Base-by-base conservation (phyloP, 1,139 yeast species). In the Hanseniaspora gamundiae region DNA sequence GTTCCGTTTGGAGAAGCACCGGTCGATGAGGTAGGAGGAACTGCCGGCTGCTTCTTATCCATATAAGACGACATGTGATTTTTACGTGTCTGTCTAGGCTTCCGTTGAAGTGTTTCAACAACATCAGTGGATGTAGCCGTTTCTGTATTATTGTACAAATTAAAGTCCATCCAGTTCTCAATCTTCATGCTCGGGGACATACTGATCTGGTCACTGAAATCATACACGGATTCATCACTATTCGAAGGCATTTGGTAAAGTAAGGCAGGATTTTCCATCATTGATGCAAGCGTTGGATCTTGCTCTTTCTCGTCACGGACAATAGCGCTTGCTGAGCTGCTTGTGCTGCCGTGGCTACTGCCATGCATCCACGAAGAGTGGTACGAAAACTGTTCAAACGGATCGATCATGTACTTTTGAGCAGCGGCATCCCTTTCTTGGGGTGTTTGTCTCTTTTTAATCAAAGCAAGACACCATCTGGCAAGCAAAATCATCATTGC, bases 401-500 rank as follows among this genome's bases (percentile, higher is more conserved):
- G 57, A n/a, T 59, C 65, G 42, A 53, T 51, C 16, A 61, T 55
- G 21, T 51, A 53, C 21, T 53, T 48, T 30, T 57, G 49, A n/a
- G 59, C 51, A 19, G 52, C 50, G 20, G 58, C 43, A 11, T 50
- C 52, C 26, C 42, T 38, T 39, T 4, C 42, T 38, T 33, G 46
- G 42, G 9, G 47, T 39, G 28, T 44, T 45, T 30, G 42, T 46
- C 30, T 45, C 43, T 20, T 45, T 45, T 35, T 43, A 41, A 38
- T 43, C 49, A 42, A 66, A 59, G 56, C 53, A 45, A 64, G 62
- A 51, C 64, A 64, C 42, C 59, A 57, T 51, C 64, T 60, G 35
- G 69, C 65, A 45, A 59, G 57, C 22, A 63, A 54, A 22, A 65
- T 52, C 70, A 80, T 70, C 38, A 75, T 64, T 1, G 74, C 65